These are phyloP conservation scores for Phoma herbarum DNA, from an alignment of 2,329 filamentous ascomycete genomes.

Conservation along the genomic window DNA sequence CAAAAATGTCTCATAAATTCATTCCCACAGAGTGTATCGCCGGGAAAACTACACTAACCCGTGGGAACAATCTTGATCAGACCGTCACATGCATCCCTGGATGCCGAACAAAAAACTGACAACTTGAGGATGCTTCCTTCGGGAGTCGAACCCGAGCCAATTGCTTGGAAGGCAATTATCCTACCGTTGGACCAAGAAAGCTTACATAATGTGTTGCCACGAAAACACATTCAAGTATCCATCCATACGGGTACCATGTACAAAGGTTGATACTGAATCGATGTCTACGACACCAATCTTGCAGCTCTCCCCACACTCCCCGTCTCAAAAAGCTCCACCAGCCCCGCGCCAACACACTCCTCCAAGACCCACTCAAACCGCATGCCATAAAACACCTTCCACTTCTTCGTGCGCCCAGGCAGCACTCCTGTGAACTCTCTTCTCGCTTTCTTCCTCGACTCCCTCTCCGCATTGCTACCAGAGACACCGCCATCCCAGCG, in stretches of 20 bases:
- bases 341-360: slow-evolving; percentile 74
- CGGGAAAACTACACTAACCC: no score
- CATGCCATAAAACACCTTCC: slow-evolving; percentile 75
- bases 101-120: neutral
- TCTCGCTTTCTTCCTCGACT: slow-evolving; percentile 60
- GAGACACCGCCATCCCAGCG: slow-evolving; percentile 74
- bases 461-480: slow-evolving; percentile 55
- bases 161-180: slow-evolving; percentile 18
- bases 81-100: no score
- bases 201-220: neutral
- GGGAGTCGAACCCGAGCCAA: slow-evolving; percentile 11
- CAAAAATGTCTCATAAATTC: no score
- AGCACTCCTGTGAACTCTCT: slow-evolving; percentile 66
- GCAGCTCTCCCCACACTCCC: slow-evolving; percentile 75
- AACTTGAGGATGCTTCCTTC: slow-evolving; percentile 1
- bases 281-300: slow-evolving; percentile 25
- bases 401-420: slow-evolving; percentile 71
- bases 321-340: slow-evolving; percentile 79
- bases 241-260: no score
- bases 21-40: no score
- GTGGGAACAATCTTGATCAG: no score
- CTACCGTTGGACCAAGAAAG: slow-evolving; percentile 14
- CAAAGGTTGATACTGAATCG: no score
- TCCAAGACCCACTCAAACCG: slow-evolving; percentile 75
- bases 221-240: neutral